Base-by-base conservation (phyloP, 805 yeast genomes). In the Nakazawaea pomicola region DNA sequence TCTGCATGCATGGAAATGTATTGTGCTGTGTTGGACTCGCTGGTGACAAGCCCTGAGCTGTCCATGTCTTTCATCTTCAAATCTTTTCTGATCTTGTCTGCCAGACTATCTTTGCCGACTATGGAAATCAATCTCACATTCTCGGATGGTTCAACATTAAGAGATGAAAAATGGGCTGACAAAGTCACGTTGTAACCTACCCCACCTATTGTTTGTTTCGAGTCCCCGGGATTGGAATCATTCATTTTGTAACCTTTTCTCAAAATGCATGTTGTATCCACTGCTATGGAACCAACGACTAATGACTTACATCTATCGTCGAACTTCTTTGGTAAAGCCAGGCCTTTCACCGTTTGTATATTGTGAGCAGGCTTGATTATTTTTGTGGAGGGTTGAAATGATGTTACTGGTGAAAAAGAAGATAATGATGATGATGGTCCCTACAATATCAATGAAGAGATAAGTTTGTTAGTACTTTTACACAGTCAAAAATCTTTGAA, bases 151-250 rank as follows among this genome's bases (percentile, higher is more conserved):
- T 39, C 24, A 33, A 29, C 6, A 31, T 48, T 21, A 54, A 60
- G 3, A 51, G 46, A 45, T 18, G 48, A 47, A 45, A 67, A 72
- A 15, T 59, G 52, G 3, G 83, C 66, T 0, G 93, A 91, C n/a
- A 74, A 52, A 0, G 86, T 79, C 12, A 88, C 79, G 51, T 89
- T 88, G 56, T 74, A 80, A 0, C 88, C 96, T 2, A 88, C 95
- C 1, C 96, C 96, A 1, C 96, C 96, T 7, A 86, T 56, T 0
- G 82, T 67, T 2, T 79, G 68, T 1, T 58, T 51, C 5, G 76
- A 68, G 0, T 51, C 54, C 0, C 93, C 89, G 0, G 93, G 93
- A 48, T 83, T 83, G 2, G 95, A 87, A 44, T 91, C 91, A 10
- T 63, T 59, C 50, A 70, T 51, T 4, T 55, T 52, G 12, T 52